A percentile compares a stretch with the other conserved stretches of the same genome.
phyloP scores from a whole-genome alignment of 1,139 yeast species.

The Pichia inconspicua region DNA sequence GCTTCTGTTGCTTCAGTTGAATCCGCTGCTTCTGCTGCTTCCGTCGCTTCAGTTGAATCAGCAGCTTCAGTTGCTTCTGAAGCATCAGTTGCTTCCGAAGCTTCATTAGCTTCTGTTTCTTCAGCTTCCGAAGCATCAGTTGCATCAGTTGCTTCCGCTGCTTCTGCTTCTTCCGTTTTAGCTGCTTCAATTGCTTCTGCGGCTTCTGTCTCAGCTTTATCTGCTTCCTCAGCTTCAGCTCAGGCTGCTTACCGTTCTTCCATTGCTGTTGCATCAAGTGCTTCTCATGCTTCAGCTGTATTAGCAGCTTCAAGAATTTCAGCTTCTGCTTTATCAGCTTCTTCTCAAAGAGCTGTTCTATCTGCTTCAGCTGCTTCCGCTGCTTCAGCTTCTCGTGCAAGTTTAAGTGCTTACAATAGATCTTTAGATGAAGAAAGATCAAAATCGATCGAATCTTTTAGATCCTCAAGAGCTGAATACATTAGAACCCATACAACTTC shows the following conservation, averaged over 20 bases:
- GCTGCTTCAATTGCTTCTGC: constrained; percentile 19
- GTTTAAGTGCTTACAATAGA: constrained; percentile 14
- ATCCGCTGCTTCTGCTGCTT: constrained; percentile 8
- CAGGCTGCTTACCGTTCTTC: constrained; percentile 17
- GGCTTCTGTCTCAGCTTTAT: constrained; percentile 13
- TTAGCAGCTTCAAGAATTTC: constrained; percentile 17
- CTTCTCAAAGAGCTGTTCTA: constrained; percentile 8
- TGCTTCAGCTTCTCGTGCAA: constrained; percentile 17
- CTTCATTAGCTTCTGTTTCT: constrained; percentile 8
- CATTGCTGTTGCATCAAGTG: constrained; percentile 12
- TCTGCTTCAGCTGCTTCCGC: constrained; percentile 15
- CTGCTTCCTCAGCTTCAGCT: constrained; percentile 22
- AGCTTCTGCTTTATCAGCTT: constrained; percentile 6
- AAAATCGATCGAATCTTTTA: constrained; percentile 18
- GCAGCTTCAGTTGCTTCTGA: constrained; percentile 12
- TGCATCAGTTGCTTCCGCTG: constrained; percentile 11
- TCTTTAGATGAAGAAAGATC: constrained; percentile 12
- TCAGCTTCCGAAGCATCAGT: constrained; percentile 16
- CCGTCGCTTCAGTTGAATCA: constrained; percentile 3
- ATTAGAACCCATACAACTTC: constrained; percentile 25
- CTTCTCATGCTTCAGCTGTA: constrained; percentile 17
- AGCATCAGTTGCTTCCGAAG: constrained; percentile 15
- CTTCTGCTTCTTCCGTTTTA: constrained; percentile 16
- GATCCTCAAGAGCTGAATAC: constrained; percentile 8
- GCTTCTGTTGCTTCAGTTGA: constrained; percentile 9